Evolutionary conservation across 257 asterid species (phyloP).

Genomic region (Mitragyna speciosa): DNA sequence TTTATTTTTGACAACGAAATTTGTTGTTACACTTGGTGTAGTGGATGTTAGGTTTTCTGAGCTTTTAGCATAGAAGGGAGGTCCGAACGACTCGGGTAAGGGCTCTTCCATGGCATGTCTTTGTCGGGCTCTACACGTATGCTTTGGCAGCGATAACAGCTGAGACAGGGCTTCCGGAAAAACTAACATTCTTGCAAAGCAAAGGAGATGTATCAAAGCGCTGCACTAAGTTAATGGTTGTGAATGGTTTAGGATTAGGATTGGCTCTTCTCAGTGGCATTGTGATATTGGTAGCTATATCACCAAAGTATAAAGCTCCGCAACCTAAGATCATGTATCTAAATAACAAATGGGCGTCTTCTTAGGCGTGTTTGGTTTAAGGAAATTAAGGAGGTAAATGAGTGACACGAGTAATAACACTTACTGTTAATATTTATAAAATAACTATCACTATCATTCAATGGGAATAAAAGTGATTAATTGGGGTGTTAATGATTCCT

Average conservation of each 20-base stretch:
- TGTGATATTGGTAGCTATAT: constrained; percentile 63
- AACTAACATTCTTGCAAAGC: constrained; percentile 69
- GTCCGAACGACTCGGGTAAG: constrained; percentile 50
- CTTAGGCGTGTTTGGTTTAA: too few relatives aligned
- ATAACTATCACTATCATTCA: too few relatives aligned
- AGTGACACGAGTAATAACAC: too few relatives aligned
- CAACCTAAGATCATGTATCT: constrained; percentile 33
- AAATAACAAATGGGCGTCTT: constrained; percentile 30
- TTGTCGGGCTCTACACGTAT: constrained; percentile 77
- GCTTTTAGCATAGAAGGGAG: constrained; percentile 85
- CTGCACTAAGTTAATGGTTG: constrained; percentile 55
- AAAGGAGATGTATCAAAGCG: constrained; percentile 52
- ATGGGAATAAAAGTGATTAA: too few relatives aligned
- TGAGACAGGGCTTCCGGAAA: constrained; percentile 84
- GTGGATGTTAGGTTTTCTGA: constrained; percentile 76
- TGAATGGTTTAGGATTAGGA: constrained; percentile 73
- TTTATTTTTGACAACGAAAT: too few relatives aligned
- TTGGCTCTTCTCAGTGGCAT: constrained; percentile 65
- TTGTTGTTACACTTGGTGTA: too few relatives aligned
- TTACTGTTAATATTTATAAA: too few relatives aligned
- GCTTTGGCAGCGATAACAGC: constrained; percentile 81
- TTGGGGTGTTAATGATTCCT: too few relatives aligned
- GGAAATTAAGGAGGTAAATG: too few relatives aligned
- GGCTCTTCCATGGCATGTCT: constrained; percentile 81
- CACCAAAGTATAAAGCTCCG: constrained; percentile 45